Conservation (phyloP, 306 rosid species). For the Ormosia emarginata region DNA sequence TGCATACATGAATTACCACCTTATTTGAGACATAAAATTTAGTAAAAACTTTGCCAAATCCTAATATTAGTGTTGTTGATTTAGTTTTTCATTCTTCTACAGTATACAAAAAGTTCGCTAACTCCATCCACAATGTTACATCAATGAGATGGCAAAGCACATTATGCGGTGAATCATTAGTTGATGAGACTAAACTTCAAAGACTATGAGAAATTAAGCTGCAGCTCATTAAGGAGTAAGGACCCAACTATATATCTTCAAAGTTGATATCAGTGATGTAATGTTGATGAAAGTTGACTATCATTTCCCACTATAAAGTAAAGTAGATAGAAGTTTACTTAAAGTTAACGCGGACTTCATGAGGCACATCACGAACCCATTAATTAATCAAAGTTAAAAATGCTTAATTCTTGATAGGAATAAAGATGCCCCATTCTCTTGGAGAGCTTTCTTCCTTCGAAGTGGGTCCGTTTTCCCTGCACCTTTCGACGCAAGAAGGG, state of each 20-base stretch:
- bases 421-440: neutral
- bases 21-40: no score
- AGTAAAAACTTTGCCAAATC: no score
- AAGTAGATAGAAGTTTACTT: neutral
- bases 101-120: no score
- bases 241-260: neutral
- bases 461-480: neutral
- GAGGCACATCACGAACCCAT: neutral
- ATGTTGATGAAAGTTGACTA: slow-evolving; percentile 25
- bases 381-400: neutral
- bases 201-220: neutral
- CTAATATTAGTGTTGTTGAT: no score
- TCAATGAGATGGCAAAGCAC: neutral
- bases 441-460: slow-evolving; percentile 18
- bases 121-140: no score
- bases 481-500: no score
- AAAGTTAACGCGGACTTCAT: neutral
- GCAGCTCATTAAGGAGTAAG: neutral
- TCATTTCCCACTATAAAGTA: slow-evolving; percentile 16
- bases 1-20: neutral
- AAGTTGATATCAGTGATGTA: slow-evolving; percentile 25
- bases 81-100: no score
- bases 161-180: neutral
- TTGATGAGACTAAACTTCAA: neutral
- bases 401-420: neutral